Percentiles rank a stretch among this genome's conserved stretches.
phyloP scores from a whole-genome alignment of 768 basidiomycete species.

The Boletus vinaceobasis region DNA sequence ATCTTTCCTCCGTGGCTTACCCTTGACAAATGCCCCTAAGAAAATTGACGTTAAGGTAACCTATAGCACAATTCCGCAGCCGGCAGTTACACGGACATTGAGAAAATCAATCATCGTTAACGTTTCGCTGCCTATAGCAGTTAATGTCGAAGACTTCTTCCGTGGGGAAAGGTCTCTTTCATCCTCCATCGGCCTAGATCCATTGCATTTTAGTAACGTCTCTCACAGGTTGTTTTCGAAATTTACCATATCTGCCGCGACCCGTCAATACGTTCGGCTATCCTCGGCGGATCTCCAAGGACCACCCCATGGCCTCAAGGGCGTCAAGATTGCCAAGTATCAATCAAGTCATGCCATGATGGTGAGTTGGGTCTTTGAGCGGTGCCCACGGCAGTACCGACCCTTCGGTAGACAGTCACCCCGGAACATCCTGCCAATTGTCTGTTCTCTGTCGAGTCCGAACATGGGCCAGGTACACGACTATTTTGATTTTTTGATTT shows the following conservation, averaged over 20 bases:
- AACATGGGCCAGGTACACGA: constrained; percentile 52
- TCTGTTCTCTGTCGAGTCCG: constrained; percentile 74
- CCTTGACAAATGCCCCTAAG: constrained; percentile 33
- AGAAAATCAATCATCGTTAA: constrained; percentile 53
- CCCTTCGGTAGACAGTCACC: constrained; percentile 60
- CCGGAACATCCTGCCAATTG: constrained; percentile 74
- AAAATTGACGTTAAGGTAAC: constrained; percentile 66
- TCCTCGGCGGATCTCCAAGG: constrained; percentile 53
- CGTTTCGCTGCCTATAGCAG: constrained; percentile 77
- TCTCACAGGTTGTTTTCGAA: constrained; percentile 75
- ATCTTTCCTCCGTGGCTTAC: neutral
- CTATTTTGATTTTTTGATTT: constrained; percentile 5
- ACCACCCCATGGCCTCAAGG: constrained; percentile 41
- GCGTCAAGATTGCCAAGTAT: constrained; percentile 51
- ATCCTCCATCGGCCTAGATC: neutral
- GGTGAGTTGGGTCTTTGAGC: constrained; percentile 35
- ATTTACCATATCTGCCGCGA: constrained; percentile 84
- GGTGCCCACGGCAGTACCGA: neutral
- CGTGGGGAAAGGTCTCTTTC: constrained; percentile 64
- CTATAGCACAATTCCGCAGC: constrained; percentile 60
- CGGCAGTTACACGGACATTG: constrained; percentile 51
- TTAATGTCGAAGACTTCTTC: constrained; percentile 97
- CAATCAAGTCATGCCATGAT: constrained; percentile 45
- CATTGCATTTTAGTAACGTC: neutral
- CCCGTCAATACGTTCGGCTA: constrained; percentile 76